Conservation (phyloP, 306 rosid genomes). For the Vicia faba region DNA sequence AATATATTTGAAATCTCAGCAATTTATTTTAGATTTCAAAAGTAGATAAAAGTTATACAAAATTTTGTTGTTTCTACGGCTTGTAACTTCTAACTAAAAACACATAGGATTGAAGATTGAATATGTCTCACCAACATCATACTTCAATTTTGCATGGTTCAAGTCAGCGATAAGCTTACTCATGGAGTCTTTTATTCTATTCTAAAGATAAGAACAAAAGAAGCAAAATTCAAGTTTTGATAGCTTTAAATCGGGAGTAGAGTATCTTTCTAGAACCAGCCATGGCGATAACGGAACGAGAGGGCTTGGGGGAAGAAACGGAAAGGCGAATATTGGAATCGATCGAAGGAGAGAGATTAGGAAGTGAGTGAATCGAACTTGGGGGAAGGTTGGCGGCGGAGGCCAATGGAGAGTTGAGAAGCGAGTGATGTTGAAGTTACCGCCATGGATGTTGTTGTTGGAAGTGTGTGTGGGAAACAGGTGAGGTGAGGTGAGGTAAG, state of each 20-base stretch:
- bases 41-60: no score
- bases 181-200: conserved; percentile 90
- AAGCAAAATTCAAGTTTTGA: conserved; percentile 14
- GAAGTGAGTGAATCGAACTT: conserved; percentile 52
- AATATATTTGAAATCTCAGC: no score
- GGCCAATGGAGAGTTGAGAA: conserved; percentile 68
- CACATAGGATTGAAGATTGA: conserved; percentile 8
- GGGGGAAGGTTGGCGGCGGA: conserved; percentile 55
- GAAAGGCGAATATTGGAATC: conserved; percentile 71
- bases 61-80: conserved; percentile 5
- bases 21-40: no score
- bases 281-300: conserved; percentile 75
- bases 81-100: conserved; percentile 21
- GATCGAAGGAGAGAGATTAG: conserved; percentile 47
- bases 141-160: conserved; percentile 80
- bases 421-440: conserved; percentile 77
- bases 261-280: conserved; percentile 88
- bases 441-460: conserved; percentile 54
- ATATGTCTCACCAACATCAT: conserved; percentile 84
- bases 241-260: conserved; percentile 3
- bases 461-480: neutral
- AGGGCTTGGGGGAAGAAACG: conserved; percentile 54
- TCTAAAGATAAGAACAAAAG: conserved; percentile 48
- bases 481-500: no score
- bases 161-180: conserved; percentile 89